Percentiles rank a stretch among this genome's conserved stretches.
phyloP scores from a whole-genome alignment of 2,329 filamentous ascomycete genomes.

The Cordyceps cateniannulata region DNA sequence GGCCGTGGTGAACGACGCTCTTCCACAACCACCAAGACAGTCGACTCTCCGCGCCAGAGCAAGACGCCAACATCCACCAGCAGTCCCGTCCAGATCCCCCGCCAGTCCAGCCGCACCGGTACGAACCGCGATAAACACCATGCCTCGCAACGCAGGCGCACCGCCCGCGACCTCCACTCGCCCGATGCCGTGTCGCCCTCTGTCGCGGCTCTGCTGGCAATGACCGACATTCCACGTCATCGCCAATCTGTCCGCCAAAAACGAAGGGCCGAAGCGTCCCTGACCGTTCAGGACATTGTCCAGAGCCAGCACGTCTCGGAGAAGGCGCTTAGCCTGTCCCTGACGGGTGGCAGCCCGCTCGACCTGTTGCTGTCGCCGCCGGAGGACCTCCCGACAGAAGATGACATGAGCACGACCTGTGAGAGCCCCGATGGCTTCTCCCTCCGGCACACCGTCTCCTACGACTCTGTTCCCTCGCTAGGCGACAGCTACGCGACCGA shows the following conservation, averaged over 20 bases:
- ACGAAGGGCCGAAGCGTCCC: conserved; percentile 16
- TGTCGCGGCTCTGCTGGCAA: conserved; percentile 53
- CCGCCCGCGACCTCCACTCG: conserved; percentile 22
- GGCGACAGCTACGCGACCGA: conserved; percentile 48
- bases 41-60: background rate
- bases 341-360: conserved; percentile 48
- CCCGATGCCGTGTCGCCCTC: conserved; percentile 52
- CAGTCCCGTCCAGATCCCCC: conserved; percentile 11
- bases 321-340: conserved; percentile 50
- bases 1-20: conserved; percentile 3
- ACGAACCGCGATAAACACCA: conserved; percentile 8
- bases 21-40: background rate
- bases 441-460: conserved; percentile 48
- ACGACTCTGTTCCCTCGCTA: conserved; percentile 56
- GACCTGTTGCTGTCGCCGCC: conserved; percentile 55
- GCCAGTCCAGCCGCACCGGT: conserved; percentile 4
- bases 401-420: conserved; percentile 34
- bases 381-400: conserved; percentile 49
- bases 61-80: background rate
- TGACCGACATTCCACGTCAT: conserved; percentile 53
- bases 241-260: conserved; percentile 31
- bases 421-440: conserved; percentile 48
- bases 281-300: conserved; percentile 53
- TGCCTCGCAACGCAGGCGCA: conserved; percentile 5
- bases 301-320: conserved; percentile 48